Evolutionary conservation across 2,329 filamentous ascomycete genomes (phyloP).

Genomic region (Beauveria sp.): DNA sequence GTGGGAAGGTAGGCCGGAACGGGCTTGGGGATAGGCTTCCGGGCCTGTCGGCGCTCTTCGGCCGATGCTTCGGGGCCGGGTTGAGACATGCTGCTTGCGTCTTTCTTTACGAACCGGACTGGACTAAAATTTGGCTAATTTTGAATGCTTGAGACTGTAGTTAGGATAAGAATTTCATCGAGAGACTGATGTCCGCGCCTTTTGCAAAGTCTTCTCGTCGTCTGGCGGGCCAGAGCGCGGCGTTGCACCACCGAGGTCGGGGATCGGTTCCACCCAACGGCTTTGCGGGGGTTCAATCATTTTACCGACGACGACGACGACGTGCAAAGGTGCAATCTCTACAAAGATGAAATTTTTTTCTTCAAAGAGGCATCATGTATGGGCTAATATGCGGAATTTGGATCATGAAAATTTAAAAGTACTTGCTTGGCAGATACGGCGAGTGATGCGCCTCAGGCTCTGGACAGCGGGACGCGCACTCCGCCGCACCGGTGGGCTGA

Average conservation of each 20-base stretch:
- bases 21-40: conserved; percentile 38
- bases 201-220: background rate
- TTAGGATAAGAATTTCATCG: background rate
- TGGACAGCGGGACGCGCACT: background rate
- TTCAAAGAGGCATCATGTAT: too few relatives aligned
- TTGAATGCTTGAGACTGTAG: background rate
- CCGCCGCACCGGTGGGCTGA: background rate
- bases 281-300: background rate
- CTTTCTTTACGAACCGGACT: background rate
- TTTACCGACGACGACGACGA: background rate
- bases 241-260: conserved; percentile 6
- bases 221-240: background rate
- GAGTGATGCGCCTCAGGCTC: background rate
- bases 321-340: background rate
- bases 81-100: background rate
- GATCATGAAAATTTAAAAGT: background rate
- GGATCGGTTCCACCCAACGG: conserved; percentile 5
- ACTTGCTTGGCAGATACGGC: background rate
- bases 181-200: background rate
- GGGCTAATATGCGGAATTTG: too few relatives aligned
- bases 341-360: background rate
- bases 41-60: conserved; percentile 32
- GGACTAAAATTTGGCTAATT: background rate
- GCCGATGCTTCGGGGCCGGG: conserved; percentile 15
- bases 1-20: conserved; percentile 41